Percentiles rank a stretch among this genome's conserved stretches.
Conservation (phyloP, 495 filamentous ascomycete species). For the Astrocystis sublimbata region DNA sequence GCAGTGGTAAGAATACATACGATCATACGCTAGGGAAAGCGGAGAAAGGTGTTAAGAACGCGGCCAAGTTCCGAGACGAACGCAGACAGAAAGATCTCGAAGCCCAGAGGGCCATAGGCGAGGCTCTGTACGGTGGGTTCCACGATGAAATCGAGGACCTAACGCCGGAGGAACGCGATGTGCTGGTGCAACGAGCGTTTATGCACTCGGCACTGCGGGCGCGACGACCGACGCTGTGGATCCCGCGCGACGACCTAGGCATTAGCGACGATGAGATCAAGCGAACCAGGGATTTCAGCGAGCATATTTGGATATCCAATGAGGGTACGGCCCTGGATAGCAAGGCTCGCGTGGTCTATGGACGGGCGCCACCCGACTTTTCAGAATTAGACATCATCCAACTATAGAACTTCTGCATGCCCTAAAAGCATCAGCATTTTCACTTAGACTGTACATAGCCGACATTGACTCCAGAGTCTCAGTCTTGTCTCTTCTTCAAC, state of each 20-base stretch:
- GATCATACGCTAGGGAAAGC: conserved; percentile 45
- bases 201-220: conserved; percentile 87
- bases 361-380: conserved; percentile 87
- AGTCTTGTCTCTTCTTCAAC: neutral
- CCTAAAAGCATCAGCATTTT: neutral
- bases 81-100: conserved; percentile 58
- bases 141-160: conserved; percentile 93
- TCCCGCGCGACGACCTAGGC: conserved; percentile 87
- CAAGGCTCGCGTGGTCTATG: conserved; percentile 83
- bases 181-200: conserved; percentile 84
- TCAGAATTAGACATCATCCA: conserved; percentile 87
- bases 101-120: conserved; percentile 69
- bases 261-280: conserved; percentile 88
- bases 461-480: conserved; percentile 3
- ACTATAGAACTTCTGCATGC: conserved; percentile 54
- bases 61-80: conserved; percentile 41
- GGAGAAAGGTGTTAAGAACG: conserved; percentile 37
- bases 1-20: conserved; percentile 42
- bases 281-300: conserved; percentile 72
- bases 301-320: conserved; percentile 92
- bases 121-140: conserved; percentile 80
- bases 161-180: conserved; percentile 85
- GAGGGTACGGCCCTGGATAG: conserved; percentile 84
- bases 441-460: conserved; percentile 7
- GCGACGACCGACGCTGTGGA: conserved; percentile 87